Conservation (phyloP, 2,329 filamentous ascomycete species). For the Coniochaeta sp. region DNA sequence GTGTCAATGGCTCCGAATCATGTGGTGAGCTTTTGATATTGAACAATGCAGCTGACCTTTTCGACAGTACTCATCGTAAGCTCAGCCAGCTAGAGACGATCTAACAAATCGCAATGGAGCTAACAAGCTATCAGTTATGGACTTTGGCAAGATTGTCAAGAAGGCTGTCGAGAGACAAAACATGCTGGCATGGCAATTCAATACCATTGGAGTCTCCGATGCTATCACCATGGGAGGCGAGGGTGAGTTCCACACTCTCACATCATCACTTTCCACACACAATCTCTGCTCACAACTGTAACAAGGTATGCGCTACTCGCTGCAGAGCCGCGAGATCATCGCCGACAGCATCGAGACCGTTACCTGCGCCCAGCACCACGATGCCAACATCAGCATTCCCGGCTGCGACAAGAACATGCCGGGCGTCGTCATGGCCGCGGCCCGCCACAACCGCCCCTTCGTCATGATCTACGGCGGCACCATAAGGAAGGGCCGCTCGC, state of each 20-base stretch:
- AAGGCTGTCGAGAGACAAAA: conserved; percentile 69
- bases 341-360: conserved; percentile 92
- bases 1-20: conserved; percentile 20
- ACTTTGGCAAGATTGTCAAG: conserved; percentile 84
- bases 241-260: conserved; percentile 40
- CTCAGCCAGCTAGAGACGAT: background rate
- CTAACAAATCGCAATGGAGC: background rate
- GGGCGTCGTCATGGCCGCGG: conserved; percentile 82
- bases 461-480: conserved; percentile 95
- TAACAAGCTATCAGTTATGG: conserved; percentile 53
- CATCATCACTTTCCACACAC: background rate
- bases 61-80: conserved; percentile 15
- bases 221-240: conserved; percentile 94
- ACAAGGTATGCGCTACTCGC: conserved; percentile 83
- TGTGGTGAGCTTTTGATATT: background rate
- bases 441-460: conserved; percentile 83
- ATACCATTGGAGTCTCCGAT: conserved; percentile 81
- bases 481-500: conserved; percentile 79
- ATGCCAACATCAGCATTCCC: conserved; percentile 87
- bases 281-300: background rate
- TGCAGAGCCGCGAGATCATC: conserved; percentile 86
- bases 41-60: conserved; percentile 5
- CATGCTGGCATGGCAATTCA: conserved; percentile 94
- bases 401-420: conserved; percentile 99
- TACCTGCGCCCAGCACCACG: conserved; percentile 85